Base-by-base conservation (phyloP, 331 rosid species). In the Phaseolus coccineus region DNA sequence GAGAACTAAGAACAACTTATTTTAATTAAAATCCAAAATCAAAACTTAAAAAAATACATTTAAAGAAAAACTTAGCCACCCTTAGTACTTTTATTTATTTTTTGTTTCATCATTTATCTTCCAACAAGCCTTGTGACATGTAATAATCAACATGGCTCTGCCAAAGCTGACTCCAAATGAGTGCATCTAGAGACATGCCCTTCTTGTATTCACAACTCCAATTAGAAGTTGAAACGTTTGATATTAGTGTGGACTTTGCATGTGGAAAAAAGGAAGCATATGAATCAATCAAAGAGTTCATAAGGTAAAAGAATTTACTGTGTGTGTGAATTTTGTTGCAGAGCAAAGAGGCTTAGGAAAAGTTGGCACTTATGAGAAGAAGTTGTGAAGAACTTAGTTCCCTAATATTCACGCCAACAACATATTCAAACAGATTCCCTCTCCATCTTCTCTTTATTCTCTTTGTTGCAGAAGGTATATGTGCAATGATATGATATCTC, bases 351-450 rank as follows among this genome's bases (percentile, higher is more conserved):
- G 70, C 30, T 37, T 8, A 64, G 44, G 8, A 19, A 42, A 67
- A 40, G 37, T 40, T 42, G 12, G 3, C 3, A 67, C 35, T 24
- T 12, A 67, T 67, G 44, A 76, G 28, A 33, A 30, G 48, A 46
- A 53, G 35, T 46, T 56, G 68, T 76, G 24, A 71, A n/a, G 27
- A 1, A 9, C 15, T 66, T 40, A 2, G 12, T 16, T 57, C 59
- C 64, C 83, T 65, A 40, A 71, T 72, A 56, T 40, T 58, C 80
- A 84, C 77, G 85, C 77, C 74, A 80, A 25, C 40, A 51, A 39
- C 4, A n/a, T 58, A 72, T 82, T 85, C 84, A 81, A 68, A 81
- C 67, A 40, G 65, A 56, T 73, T 82, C 88, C 80, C 73, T 78
- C 64, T 16, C 25, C 35, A 1, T 22, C 53, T 35, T 7, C 10